Evolutionary conservation across 352 stramenopile species (phyloP).

Genomic region (Pythium graminicola): DNA sequence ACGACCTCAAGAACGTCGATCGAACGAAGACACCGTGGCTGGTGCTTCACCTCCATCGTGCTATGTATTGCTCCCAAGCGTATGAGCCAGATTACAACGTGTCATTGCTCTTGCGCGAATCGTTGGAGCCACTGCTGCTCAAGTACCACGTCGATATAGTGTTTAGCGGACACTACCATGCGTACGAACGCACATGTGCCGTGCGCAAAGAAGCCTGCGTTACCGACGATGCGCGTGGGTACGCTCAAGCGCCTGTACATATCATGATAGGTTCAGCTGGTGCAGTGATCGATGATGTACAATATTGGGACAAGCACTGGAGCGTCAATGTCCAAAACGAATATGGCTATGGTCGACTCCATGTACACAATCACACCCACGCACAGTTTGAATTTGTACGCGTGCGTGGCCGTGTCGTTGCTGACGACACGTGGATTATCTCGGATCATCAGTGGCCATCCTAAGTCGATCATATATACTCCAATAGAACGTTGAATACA

Average conservation of each 20-base stretch:
- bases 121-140: conserved; percentile 19
- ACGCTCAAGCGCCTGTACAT: conserved; percentile 20
- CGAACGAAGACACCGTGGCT: conserved; percentile 23
- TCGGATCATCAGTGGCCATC: conserved; percentile 24
- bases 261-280: conserved; percentile 28
- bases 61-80: conserved; percentile 22
- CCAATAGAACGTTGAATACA: no score
- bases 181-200: conserved; percentile 26
- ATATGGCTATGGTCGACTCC: conserved; percentile 27
- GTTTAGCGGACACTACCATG: conserved; percentile 27
- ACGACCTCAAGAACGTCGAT: conserved; percentile 9
- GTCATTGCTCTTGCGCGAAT: conserved; percentile 12
- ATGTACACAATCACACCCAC: conserved; percentile 25
- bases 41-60: conserved; percentile 14
- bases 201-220: conserved; percentile 12
- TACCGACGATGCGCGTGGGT: not conserved
- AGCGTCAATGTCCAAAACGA: conserved; percentile 12
- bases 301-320: conserved; percentile 21
- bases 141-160: conserved; percentile 24
- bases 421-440: conserved; percentile 20
- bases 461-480: no score
- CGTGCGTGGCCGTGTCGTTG: conserved; percentile 6
- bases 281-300: conserved; percentile 16
- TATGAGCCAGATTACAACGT: conserved; percentile 13
- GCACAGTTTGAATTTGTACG: conserved; percentile 25